Percentiles rank a stretch among this genome's conserved stretches.
These are phyloP conservation scores for Parasitella parasitica DNA, from an alignment of 371 early-diverging fungal species.

Conservation along the genomic window DNA sequence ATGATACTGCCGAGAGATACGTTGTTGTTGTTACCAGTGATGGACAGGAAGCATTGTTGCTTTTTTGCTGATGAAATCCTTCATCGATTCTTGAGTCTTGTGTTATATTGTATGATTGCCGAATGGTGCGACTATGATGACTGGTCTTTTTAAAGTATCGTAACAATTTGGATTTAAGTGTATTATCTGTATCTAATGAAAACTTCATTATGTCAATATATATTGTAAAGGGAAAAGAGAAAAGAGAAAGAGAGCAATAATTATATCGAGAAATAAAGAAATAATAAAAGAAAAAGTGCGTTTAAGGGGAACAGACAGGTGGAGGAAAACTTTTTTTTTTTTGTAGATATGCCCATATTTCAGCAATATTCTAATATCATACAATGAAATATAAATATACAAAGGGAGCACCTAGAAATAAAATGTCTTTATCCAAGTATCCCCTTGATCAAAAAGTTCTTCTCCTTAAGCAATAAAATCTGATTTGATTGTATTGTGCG, in stretches of 20 bases:
- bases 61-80: conserved; percentile 16
- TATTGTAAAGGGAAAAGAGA: not conserved
- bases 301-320: not conserved
- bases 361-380: not conserved
- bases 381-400: not conserved
- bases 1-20: not conserved
- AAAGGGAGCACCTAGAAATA: not conserved
- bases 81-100: conserved; percentile 19
- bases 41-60: not conserved
- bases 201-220: not conserved
- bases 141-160: conserved; percentile 11
- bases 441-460: not conserved
- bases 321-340: not conserved
- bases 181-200: not conserved
- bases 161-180: conserved; percentile 4
- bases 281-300: not conserved
- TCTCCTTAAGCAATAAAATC: not conserved
- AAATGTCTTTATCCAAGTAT: not conserved
- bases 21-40: not conserved
- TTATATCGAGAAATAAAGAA: not conserved
- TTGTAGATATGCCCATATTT: not conserved
- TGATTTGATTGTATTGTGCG: too few relatives aligned
- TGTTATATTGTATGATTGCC: not conserved
- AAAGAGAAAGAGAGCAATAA: not conserved
- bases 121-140: not conserved